Base-by-base conservation (phyloP, 257 asterid species). In the Gynochthodes officinalis region DNA sequence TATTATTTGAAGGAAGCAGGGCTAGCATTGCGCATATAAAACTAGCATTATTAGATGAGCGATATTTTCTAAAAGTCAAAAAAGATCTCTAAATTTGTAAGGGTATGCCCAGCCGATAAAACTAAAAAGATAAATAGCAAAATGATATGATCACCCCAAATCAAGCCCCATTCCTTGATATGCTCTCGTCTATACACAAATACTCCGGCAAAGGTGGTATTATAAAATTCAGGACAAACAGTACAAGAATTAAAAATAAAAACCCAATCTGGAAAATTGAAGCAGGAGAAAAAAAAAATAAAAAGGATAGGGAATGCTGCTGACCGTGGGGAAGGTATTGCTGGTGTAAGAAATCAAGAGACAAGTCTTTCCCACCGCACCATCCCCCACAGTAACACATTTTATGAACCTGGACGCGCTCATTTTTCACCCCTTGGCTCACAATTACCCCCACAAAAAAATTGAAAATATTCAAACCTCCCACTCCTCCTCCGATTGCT, bases 301-400 rank as follows among this genome's bases (percentile, higher is more conserved):
- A 35, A 40, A n/a, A 39, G 18, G 25, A 60, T 40, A 72, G 57
- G 46, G 60, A 63, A 67, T 67, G 69, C 77, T 59, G 65, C 77
- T 59, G 65, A 91, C 97, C 91, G 97, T 91, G 75, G 97, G 97
- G 74, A 91, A 91, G 73, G 97, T 91, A 86, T 83, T 83, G 84
- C 87, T 83, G 75, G 87, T 83, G 79, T 83, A 83, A 63, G 87
- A 83, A 76, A 83, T 83, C 87, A 83, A 80, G 78, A 83, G 87
- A 77, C 84, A 80, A 16, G 87, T 83, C 75, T 83, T 83, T 64
- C 87, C 87, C 42, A 83, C 87, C 21, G 87, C 87, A 72, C 87
- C 87, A 77, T 83, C 87, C 35, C 87, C 87, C 10, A 83, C 87
- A 28, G 87, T 83, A 11, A 83, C 87, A 64, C 87, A 83, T 75